phyloP scores from a whole-genome alignment of 1,284 basidiomycete species.

The Fistulinella cinereoalba region DNA sequence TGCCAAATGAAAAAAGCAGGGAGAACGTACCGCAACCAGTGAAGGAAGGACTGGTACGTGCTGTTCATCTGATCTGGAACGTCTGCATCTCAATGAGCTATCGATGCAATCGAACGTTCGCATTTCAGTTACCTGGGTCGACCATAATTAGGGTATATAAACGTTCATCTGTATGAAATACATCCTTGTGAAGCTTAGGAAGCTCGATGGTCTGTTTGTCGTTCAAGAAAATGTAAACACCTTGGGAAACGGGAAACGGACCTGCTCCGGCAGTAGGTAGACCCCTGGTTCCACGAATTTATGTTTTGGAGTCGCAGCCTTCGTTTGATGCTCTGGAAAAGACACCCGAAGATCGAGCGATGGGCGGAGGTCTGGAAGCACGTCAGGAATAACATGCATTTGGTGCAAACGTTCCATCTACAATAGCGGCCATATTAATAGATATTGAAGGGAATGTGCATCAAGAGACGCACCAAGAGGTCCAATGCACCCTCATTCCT shows the following conservation, averaged over 20 bases:
- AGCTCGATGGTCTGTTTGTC: conserved; percentile 53
- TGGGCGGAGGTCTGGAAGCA: conserved; percentile 72
- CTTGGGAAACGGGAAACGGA: conserved; percentile 28
- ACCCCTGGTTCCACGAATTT: conserved; percentile 69
- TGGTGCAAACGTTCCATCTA: conserved; percentile 91
- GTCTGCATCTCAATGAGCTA: conserved; percentile 45
- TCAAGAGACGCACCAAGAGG: conserved; percentile 59
- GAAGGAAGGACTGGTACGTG: conserved; percentile 73
- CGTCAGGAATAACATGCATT: conserved; percentile 89
- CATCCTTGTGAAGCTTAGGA: conserved; percentile 67
- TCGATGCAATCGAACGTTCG: neutral
- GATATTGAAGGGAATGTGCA: neutral
- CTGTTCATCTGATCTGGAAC: conserved; percentile 68
- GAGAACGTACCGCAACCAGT: conserved; percentile 77
- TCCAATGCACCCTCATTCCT: conserved; percentile 80
- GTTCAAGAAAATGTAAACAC: conserved; percentile 5
- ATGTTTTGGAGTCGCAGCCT: conserved; percentile 39
- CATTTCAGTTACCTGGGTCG: conserved; percentile 64
- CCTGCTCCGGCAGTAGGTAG: conserved; percentile 63
- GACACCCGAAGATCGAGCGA: conserved; percentile 70
- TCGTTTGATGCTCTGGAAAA: conserved; percentile 39
- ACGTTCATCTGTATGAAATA: conserved; percentile 76
- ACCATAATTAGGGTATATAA: conserved; percentile 89
- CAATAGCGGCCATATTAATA: conserved; percentile 2
- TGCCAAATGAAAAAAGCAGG: neutral